Percentiles rank a stretch among this genome's conserved stretches.
Evolutionary conservation across 345 rosid genomes (phyloP).

Genomic region (Citrus sp.): DNA sequence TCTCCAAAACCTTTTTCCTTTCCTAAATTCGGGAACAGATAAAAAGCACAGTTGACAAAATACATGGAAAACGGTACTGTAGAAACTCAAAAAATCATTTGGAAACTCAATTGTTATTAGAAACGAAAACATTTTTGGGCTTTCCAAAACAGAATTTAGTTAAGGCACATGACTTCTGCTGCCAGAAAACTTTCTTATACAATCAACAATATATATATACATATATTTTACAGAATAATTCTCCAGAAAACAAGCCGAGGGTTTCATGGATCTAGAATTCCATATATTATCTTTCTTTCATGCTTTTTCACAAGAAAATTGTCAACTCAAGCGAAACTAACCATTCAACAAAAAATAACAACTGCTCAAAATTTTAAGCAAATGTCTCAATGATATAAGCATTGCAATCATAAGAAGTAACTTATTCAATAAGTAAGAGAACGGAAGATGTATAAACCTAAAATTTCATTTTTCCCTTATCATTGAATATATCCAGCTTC

Average conservation of each 20-base stretch:
- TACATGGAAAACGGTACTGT: not conserved
- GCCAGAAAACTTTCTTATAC: not conserved
- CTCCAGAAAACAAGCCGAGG: not conserved
- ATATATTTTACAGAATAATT: not conserved
- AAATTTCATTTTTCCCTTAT: conserved; percentile 33
- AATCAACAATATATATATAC: not conserved
- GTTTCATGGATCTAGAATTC: not conserved
- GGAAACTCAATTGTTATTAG: not conserved
- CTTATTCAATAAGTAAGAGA: not conserved
- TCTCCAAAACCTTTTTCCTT: not conserved
- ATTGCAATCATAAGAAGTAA: not conserved
- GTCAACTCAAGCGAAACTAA: not conserved
- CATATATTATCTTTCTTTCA: not conserved
- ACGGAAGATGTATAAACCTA: not conserved
- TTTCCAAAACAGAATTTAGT: not conserved
- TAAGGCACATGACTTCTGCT: not conserved
- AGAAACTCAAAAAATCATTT: not conserved
- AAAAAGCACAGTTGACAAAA: not conserved
- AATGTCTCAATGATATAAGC: not conserved
- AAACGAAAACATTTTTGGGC: not conserved
- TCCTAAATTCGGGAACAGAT: not conserved
- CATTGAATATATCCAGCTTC: not conserved
- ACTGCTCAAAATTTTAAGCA: not conserved
- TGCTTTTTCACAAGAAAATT: not conserved
- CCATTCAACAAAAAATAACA: not conserved